phyloP scores from a whole-genome alignment of 768 basidiomycete species.

The Lentinula raphanica region DNA sequence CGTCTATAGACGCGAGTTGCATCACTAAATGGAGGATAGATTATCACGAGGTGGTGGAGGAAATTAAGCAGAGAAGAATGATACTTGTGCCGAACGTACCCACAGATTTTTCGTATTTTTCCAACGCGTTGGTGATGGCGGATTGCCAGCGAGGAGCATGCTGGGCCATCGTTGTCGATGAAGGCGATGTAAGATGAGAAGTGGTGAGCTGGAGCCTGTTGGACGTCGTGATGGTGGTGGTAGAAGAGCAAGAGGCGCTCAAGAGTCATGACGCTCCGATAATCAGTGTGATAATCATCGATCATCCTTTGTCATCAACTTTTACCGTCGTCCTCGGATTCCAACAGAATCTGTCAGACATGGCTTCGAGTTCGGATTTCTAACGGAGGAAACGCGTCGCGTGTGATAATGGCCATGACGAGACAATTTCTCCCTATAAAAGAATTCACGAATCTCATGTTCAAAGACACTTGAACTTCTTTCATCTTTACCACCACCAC shows the following conservation, averaged over 20 bases:
- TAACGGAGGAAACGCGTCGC: background rate
- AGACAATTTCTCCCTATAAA: background rate
- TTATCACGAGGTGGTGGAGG: background rate
- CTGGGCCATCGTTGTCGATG: conserved; percentile 11
- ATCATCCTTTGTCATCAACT: too few relatives aligned
- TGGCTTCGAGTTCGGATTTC: background rate
- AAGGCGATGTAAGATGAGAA: background rate
- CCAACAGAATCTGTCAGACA: too few relatives aligned
- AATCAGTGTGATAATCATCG: too few relatives aligned
- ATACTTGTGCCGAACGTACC: conserved; percentile 23
- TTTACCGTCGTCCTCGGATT: too few relatives aligned
- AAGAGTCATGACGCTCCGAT: background rate
- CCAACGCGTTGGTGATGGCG: conserved; percentile 37
- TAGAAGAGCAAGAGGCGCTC: background rate
- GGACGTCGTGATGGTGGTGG: background rate
- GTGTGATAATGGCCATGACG: background rate
- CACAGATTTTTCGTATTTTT: conserved; percentile 31
- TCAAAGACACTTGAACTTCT: background rate
- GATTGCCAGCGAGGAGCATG: conserved; percentile 41
- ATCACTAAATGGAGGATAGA: conserved; percentile 35
- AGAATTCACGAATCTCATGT: background rate
- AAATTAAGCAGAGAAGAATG: background rate
- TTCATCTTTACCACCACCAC: too few relatives aligned
- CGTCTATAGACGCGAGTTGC: conserved; percentile 57
- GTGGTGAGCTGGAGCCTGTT: background rate